Evolutionary conservation across 495 filamentous ascomycete species (phyloP).

Genomic region (Xylaria sp.): DNA sequence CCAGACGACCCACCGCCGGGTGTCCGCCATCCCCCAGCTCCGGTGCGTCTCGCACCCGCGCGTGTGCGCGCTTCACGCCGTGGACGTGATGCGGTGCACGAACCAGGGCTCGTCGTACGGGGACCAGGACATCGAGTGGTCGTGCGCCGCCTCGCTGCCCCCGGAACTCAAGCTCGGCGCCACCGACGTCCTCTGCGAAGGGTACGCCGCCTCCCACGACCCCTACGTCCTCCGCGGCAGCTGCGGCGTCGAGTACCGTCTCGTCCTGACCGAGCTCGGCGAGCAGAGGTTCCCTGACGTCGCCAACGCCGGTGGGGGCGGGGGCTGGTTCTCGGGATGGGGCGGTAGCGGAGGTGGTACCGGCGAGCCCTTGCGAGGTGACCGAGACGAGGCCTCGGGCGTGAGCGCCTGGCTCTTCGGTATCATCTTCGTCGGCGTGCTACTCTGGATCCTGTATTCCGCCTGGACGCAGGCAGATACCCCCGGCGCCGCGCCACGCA

Average conservation of each 20-base stretch:
- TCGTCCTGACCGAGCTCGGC: slow-evolving; percentile 82
- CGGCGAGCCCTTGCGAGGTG: neutral
- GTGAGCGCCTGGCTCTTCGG: slow-evolving; percentile 30
- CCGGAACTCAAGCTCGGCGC: slow-evolving; percentile 84
- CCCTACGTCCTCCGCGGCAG: slow-evolving; percentile 84
- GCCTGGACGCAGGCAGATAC: slow-evolving; percentile 38
- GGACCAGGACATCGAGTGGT: slow-evolving; percentile 82
- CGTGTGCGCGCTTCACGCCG: slow-evolving; percentile 65
- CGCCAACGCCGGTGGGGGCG: slow-evolving; percentile 38
- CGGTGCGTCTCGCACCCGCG: slow-evolving; percentile 75
- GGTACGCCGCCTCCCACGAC: slow-evolving; percentile 78
- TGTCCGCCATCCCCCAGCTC: slow-evolving; percentile 81
- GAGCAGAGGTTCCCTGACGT: slow-evolving; percentile 69
- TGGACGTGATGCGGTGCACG: slow-evolving; percentile 86
- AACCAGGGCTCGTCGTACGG: slow-evolving; percentile 79
- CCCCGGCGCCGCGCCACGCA: slow-evolving; percentile 28
- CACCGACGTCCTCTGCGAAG: slow-evolving; percentile 94
- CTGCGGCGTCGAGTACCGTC: slow-evolving; percentile 91
- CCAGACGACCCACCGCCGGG: slow-evolving; percentile 74
- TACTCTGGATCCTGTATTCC: slow-evolving; percentile 59
- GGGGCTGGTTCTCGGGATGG: slow-evolving; percentile 38
- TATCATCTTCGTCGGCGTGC: slow-evolving; percentile 50
- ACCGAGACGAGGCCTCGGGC: slow-evolving; percentile 6
- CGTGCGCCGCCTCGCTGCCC: slow-evolving; percentile 81
- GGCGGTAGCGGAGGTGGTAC: slow-evolving; percentile 27